Base-by-base conservation (phyloP, 2,329 filamentous ascomycete genomes). In the Rhynchosporium agropyri region DNA sequence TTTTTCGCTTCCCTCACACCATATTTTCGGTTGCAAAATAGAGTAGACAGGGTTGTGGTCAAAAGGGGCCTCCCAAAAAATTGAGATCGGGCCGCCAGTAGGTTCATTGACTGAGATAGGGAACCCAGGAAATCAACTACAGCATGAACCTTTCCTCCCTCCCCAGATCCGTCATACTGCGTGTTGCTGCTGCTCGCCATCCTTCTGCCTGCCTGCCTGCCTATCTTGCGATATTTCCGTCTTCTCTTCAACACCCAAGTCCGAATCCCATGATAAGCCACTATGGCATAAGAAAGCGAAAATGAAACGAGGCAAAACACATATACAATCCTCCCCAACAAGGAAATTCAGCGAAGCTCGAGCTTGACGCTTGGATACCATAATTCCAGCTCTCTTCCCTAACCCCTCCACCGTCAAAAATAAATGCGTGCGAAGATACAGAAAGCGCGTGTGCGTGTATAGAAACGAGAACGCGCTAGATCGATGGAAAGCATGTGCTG, bases 41-140 rank as follows among this genome's bases (percentile, higher is more conserved):
- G 33, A 15, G 51, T 9, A 51, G 60, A 45, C 36, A 42, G 3
- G 26, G 6, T 28, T 58, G 46, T 58, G 64, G 62, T 67, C 68
- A 71, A 63, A 70, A 66, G 67, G 68, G 69, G 63, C 71, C 67
- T 69, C 71, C 71, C 68, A 70, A 70, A 69, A 65, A 48, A 53
- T 38, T 56, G 62, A 67, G 61, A 68, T 64, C 65, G 56, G 67
- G 67, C 69, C 69, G 64, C 69, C 69, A 65, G 38, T 66, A 65
- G 55, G 68, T 69, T 69, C 62, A 60, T 36, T 67, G 51, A 40
- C n/a, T 40, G n/a, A 54, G 9, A 54, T 38, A 54, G 51, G 40
- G 36, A 54, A 67, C 20, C 20, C 20, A 20, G 20, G 20, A 20
- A 61, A 54, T 54, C 48, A 31, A 62, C 38, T 55, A 62, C 20